phyloP scores from a whole-genome alignment of 345 rosid species.

The Populus tremula region DNA sequence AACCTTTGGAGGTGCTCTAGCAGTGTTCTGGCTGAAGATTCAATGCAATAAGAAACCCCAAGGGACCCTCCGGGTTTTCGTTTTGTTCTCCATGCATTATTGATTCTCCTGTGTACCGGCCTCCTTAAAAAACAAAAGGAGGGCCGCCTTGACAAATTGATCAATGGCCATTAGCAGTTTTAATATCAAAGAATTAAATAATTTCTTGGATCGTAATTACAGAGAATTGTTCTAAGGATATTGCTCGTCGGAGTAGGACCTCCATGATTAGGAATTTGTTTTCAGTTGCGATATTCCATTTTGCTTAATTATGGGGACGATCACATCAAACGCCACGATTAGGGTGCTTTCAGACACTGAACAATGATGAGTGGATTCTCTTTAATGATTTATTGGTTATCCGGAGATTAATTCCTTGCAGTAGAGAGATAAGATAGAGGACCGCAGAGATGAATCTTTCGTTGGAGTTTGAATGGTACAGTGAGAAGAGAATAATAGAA shows the following conservation, averaged over 20 bases:
- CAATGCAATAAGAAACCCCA: not conserved
- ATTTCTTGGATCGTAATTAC: not conserved
- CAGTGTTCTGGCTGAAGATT: conserved; percentile 22
- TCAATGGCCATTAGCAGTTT: not conserved
- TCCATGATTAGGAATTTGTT: not conserved
- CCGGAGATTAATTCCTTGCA: not conserved
- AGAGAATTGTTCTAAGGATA: not conserved
- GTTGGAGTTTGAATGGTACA: conserved; percentile 36
- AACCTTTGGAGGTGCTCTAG: no score
- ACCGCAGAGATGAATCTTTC: conserved; percentile 35
- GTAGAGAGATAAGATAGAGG: not conserved
- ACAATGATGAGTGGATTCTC: no score
- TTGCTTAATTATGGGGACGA: not conserved
- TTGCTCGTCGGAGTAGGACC: not conserved
- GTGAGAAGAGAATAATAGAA: conserved; percentile 43
- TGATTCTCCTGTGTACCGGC: not conserved
- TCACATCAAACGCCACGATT: no score
- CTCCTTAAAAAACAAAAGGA: not conserved
- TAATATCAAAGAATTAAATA: not conserved
- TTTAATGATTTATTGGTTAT: no score
- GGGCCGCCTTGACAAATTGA: not conserved
- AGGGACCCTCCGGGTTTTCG: not conserved
- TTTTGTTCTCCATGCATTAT: not conserved
- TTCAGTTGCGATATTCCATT: not conserved
- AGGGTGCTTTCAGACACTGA: no score